Evolutionary conservation across 768 basidiomycete genomes (phyloP), one percentile per base, ranked within the genome.

Genomic region (Leccinum subtestaceum): DNA sequence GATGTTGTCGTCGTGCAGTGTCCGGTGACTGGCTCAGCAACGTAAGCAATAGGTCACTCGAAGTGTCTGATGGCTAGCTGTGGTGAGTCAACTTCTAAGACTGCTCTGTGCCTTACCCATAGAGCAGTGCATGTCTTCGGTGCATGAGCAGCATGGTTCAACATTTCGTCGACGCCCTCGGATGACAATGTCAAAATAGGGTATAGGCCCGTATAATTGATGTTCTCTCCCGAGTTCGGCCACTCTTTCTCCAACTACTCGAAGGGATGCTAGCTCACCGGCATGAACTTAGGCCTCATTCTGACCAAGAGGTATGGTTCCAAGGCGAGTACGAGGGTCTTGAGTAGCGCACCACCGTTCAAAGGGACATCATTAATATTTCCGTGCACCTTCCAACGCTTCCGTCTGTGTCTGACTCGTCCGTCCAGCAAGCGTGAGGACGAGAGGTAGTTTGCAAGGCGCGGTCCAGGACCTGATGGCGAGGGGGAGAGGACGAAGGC

Each of bases 391-490:
- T 27, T 48, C 19, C 25, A 29, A 38, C 25, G 15, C 47, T 15
- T 23, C 23, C 23, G 3, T 21, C 21, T 21, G 21, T 21, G 21
- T 21, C 21, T 21, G 21, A 21, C 21, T 21, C 21, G 21, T 29
- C 34, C 46, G 34, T 58, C 32, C 68, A 90, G 88, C 86, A 88
- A 84, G 82, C 87, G 5, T 95, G 96, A 98, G 72, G 97, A 98
- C 72, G 96, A 95, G 68, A 83, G 97, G 96, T 2, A 95, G 92
- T 69, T 72, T 99, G 61, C 91, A 95, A 60, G 84, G 87, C 1
- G 90, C 93, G 2, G 95, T 99, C 5, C 87, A 95, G 65, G 92
- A 93, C 63, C 80, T 92, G 66, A 83, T 98, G 76, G 92, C 95
- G 8, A 79, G 93, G 63, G 87, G 90, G 4, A 78, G 95, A 60